Conservation (phyloP, 1,139 yeast species). For the Hansenula lynferdii region DNA sequence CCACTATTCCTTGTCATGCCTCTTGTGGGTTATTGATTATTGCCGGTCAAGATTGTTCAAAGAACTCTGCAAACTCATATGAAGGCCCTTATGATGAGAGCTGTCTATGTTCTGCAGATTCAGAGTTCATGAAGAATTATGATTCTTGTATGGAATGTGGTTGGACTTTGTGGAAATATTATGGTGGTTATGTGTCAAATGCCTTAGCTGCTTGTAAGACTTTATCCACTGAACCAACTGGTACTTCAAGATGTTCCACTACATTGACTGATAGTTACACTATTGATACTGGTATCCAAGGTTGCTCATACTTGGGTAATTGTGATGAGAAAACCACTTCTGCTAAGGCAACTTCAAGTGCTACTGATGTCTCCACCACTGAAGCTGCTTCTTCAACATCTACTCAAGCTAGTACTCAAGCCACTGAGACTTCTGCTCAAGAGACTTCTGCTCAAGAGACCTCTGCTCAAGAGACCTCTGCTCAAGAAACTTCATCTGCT, state of each 20-base stretch:
- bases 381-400: constrained; percentile 10
- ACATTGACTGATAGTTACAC: constrained; percentile 12
- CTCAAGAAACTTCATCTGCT: too few relatives aligned
- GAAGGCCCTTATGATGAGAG: constrained; percentile 18
- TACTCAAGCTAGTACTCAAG: too few relatives aligned
- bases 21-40: constrained; percentile 15
- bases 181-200: constrained; percentile 18
- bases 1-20: constrained; percentile 14
- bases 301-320: constrained; percentile 4
- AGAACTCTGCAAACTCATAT: constrained; percentile 13
- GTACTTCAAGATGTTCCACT: constrained; percentile 16
- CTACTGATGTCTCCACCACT: constrained; percentile 4
- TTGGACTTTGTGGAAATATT: constrained; percentile 24
- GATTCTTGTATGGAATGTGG: constrained; percentile 24
- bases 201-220: constrained; percentile 19
- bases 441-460: too few relatives aligned
- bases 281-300: constrained; percentile 2
- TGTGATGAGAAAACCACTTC: constrained; percentile 7
- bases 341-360: constrained; percentile 2
- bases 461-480: too few relatives aligned
- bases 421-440: too few relatives aligned
- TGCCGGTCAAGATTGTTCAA: constrained; percentile 12
- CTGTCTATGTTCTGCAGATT: constrained; percentile 19
- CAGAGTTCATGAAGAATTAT: constrained; percentile 15
- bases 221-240: constrained; percentile 19